A percentile compares a stretch with the other conserved stretches of the same genome.
Evolutionary conservation across 306 rosid species (phyloP).

Genomic region (Acacia acuminata): DNA sequence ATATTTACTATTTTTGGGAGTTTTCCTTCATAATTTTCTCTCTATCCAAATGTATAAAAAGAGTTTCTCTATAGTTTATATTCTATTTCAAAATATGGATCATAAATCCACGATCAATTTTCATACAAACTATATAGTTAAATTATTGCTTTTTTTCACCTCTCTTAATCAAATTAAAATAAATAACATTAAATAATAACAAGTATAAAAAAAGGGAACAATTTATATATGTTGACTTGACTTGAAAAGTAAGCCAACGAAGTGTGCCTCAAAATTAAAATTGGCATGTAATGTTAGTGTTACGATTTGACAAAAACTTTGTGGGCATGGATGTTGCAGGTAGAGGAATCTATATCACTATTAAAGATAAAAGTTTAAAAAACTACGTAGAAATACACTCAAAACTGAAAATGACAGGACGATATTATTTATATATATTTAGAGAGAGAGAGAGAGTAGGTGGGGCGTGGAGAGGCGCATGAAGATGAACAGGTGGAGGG

Average conservation of each 20-base stretch:
- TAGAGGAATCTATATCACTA: neutral
- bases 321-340: neutral
- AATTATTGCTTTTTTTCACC: too few relatives aligned
- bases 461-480: conserved; percentile 12
- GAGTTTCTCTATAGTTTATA: too few relatives aligned
- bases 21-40: too few relatives aligned
- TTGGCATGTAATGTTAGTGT: neutral
- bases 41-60: too few relatives aligned
- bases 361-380: neutral
- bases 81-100: too few relatives aligned
- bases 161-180: too few relatives aligned
- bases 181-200: too few relatives aligned
- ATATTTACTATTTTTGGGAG: too few relatives aligned
- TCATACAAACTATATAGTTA: too few relatives aligned
- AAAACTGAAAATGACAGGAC: neutral
- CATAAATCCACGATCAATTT: too few relatives aligned
- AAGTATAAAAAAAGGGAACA: too few relatives aligned
- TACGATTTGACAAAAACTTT: neutral
- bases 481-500: neutral
- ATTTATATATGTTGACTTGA: neutral
- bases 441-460: neutral
- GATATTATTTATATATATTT: neutral
- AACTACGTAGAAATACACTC: neutral
- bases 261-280: neutral
- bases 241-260: neutral